These are phyloP conservation scores for Jatropha multifida DNA, from an alignment of 441 rosid genomes.

Conservation along the genomic window DNA sequence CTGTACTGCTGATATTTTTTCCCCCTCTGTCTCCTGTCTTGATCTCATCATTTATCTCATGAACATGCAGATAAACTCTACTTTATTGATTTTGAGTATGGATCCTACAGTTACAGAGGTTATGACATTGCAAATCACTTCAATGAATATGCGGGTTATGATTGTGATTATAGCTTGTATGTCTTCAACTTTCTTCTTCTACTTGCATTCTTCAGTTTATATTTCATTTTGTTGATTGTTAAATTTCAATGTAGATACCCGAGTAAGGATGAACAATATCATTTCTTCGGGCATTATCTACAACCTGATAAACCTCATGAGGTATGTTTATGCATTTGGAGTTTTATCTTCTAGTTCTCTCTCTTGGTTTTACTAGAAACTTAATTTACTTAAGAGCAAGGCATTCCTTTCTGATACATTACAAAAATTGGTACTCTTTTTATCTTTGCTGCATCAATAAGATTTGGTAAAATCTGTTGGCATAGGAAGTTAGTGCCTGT, in stretches of 20 bases:
- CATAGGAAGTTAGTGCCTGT: neutral
- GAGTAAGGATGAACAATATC: slow-evolving; percentile 74
- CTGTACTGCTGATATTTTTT: slow-evolving; percentile 11
- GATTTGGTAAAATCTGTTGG: neutral
- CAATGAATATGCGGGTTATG: slow-evolving; percentile 95
- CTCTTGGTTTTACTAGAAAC: neutral
- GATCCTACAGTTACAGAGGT: slow-evolving; percentile 96
- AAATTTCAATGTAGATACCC: slow-evolving; percentile 60
- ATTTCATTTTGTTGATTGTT: slow-evolving; percentile 17
- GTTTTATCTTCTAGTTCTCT: neutral
- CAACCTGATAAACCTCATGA: slow-evolving; percentile 66
- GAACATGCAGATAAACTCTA: slow-evolving; percentile 69
- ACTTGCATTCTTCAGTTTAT: neutral
- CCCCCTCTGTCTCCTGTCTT: slow-evolving; percentile 17
- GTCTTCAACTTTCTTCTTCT: slow-evolving; percentile 29
- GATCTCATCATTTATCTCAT: slow-evolving; percentile 27
- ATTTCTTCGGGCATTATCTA: slow-evolving; percentile 85
- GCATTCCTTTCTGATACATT: neutral
- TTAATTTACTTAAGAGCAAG: neutral
- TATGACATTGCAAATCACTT: slow-evolving; percentile 96
- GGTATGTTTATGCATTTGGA: slow-evolving; percentile 41
- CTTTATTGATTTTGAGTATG: slow-evolving; percentile 95
- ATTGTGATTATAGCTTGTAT: slow-evolving; percentile 89
- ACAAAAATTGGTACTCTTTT: neutral
- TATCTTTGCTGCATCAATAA: neutral